A percentile compares a stretch with the other conserved stretches of the same genome.
These are phyloP conservation scores for Plasmodium inui DNA, from an alignment of 169 alveolate species.

Conservation along the genomic window DNA sequence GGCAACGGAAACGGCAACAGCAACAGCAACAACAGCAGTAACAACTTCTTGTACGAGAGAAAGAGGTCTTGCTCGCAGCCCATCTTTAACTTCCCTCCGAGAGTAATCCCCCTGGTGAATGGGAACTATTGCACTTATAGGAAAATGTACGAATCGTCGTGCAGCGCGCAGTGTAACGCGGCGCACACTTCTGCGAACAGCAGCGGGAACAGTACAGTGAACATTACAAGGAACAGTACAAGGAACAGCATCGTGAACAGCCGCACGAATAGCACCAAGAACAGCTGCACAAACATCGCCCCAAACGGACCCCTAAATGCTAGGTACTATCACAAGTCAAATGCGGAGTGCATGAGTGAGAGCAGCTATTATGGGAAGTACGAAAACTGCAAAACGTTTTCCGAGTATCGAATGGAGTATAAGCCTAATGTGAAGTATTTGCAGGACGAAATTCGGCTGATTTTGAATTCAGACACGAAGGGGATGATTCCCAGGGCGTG, in stretches of 20 bases:
- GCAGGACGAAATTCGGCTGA: constrained; percentile 35
- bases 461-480: constrained; percentile 76
- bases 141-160: constrained; percentile 8
- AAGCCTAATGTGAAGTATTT: constrained; percentile 32
- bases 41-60: constrained; percentile 57
- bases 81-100: constrained; percentile 56
- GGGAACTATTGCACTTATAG: constrained; percentile 37
- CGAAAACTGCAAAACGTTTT: constrained; percentile 58
- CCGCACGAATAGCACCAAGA: neutral
- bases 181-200: neutral
- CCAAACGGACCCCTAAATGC: constrained; percentile 11
- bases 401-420: constrained; percentile 63
- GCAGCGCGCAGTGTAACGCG: neutral
- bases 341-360: constrained; percentile 42
- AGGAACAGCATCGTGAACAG: neutral
- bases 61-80: constrained; percentile 76
- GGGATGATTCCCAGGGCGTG: constrained; percentile 86
- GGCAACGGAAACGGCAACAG: neutral
- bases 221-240: neutral
- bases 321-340: constrained; percentile 13
- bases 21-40: constrained; percentile 40
- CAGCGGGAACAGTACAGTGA: neutral
- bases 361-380: constrained; percentile 39
- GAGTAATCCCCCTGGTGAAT: constrained; percentile 30
- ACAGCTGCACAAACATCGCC: neutral